phyloP scores from a whole-genome alignment of 2,329 filamentous ascomycete species.

The Penicillium oxalicum region DNA sequence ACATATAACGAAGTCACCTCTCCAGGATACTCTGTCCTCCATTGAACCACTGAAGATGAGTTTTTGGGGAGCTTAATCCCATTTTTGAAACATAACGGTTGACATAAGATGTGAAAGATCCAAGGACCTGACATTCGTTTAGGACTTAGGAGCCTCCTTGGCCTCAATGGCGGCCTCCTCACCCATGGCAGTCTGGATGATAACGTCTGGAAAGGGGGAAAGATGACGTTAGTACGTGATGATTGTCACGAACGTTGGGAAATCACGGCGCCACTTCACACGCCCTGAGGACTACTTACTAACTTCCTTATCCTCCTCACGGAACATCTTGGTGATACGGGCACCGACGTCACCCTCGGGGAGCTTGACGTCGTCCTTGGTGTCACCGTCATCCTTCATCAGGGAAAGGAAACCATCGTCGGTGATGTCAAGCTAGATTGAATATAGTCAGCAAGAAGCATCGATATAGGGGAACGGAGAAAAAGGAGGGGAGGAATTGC shows the following conservation, averaged over 20 bases:
- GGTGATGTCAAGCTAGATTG: conserved; percentile 73
- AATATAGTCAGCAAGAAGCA: not conserved
- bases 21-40: conserved; percentile 24
- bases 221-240: not conserved
- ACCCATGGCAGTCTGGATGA: conserved; percentile 91
- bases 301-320: conserved; percentile 79
- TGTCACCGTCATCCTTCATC: conserved; percentile 77
- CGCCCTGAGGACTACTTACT: conserved; percentile 57
- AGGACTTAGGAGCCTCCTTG: conserved; percentile 68
- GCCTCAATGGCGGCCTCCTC: conserved; percentile 88
- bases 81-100: conserved; percentile 25
- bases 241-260: not conserved
- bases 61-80: conserved; percentile 18
- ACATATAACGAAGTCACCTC: conserved; percentile 18
- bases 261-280: too few relatives aligned
- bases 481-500: not conserved
- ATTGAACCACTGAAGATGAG: conserved; percentile 26
- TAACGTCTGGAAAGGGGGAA: conserved; percentile 60
- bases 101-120: conserved; percentile 25
- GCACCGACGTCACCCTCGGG: conserved; percentile 85
- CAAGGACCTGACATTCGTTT: conserved; percentile 21
- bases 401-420: conserved; percentile 94
- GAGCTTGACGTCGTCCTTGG: conserved; percentile 92
- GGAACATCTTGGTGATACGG: conserved; percentile 77
- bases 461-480: not conserved